A percentile compares a stretch with the other conserved stretches of the same genome.
These are phyloP conservation scores for Stachybotrys elegans DNA, from an alignment of 2,329 filamentous ascomycete species.

Conservation along the genomic window DNA sequence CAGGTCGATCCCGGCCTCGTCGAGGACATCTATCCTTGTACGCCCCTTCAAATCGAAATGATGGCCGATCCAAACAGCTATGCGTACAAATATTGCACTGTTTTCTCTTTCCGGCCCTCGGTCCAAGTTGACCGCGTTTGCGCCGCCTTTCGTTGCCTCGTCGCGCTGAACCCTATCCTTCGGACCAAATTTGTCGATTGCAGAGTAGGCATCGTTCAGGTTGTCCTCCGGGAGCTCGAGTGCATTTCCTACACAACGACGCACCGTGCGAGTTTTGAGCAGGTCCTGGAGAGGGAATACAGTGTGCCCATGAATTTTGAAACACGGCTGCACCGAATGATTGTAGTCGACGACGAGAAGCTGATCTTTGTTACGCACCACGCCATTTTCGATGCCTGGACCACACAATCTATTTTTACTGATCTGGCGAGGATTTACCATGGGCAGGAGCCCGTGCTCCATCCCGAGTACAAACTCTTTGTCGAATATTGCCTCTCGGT, in stretches of 20 bases:
- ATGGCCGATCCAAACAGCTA: neutral
- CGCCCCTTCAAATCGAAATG: slow-evolving; percentile 1
- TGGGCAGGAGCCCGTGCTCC: neutral
- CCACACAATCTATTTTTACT: neutral
- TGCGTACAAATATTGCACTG: neutral
- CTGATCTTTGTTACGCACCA: slow-evolving; percentile 1
- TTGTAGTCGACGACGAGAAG: neutral
- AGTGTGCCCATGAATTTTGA: neutral
- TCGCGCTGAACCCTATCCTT: slow-evolving; percentile 1
- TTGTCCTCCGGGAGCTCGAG: slow-evolving; percentile 1
- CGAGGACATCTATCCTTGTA: slow-evolving; percentile 3
- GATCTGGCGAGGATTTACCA: neutral
- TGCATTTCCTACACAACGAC: neutral
- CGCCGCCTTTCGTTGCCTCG: slow-evolving; percentile 1
- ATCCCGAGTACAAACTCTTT: neutral
- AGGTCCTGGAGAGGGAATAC: neutral
- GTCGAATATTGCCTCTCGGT: neutral
- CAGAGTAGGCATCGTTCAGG: neutral
- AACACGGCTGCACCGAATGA: neutral
- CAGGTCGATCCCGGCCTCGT: neutral
- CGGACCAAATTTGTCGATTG: slow-evolving; percentile 3
- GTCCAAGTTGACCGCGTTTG: neutral
- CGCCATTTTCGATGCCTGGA: slow-evolving; percentile 2
- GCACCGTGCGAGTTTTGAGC: neutral
- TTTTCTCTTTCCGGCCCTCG: neutral